phyloP scores from a whole-genome alignment of 306 rosid species.

The Senna tora region DNA sequence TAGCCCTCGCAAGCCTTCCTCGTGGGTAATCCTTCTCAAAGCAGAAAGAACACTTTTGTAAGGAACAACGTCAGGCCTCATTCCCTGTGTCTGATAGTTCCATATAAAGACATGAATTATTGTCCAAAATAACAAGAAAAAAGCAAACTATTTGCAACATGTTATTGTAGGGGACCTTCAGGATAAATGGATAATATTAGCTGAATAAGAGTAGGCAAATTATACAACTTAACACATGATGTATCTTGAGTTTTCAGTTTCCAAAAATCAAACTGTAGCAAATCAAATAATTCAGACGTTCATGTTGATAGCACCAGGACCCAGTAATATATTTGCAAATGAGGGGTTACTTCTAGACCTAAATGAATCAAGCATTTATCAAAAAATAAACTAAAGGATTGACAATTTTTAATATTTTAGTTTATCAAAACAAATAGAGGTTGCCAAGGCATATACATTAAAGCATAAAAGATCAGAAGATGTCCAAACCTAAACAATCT shows the following conservation, averaged over 20 bases:
- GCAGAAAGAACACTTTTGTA: slow-evolving; percentile 88
- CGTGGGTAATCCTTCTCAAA: slow-evolving; percentile 77
- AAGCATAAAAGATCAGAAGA: slow-evolving; percentile 1
- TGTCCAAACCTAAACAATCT: slow-evolving; percentile 26
- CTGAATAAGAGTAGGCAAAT: background rate
- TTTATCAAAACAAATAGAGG: slow-evolving; percentile 20
- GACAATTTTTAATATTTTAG: background rate
- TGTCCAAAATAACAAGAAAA: slow-evolving; percentile 11
- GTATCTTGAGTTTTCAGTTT: slow-evolving; percentile 14
- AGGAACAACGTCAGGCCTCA: slow-evolving; percentile 87
- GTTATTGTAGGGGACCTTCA: background rate
- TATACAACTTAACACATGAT: background rate
- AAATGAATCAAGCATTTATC: slow-evolving; percentile 5
- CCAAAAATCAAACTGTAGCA: background rate
- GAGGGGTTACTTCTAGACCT: background rate
- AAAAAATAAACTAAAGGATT: background rate
- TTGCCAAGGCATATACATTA: slow-evolving; percentile 11
- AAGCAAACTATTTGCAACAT: background rate
- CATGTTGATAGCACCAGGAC: background rate
- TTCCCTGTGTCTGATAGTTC: slow-evolving; percentile 78
- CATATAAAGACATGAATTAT: slow-evolving; percentile 37
- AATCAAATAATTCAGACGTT: background rate
- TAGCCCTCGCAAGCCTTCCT: slow-evolving; percentile 91
- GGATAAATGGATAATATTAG: background rate
- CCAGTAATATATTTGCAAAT: background rate